phyloP scores from a whole-genome alignment of 2,329 filamentous ascomycete genomes.

The Cytospora paraplurivora region DNA sequence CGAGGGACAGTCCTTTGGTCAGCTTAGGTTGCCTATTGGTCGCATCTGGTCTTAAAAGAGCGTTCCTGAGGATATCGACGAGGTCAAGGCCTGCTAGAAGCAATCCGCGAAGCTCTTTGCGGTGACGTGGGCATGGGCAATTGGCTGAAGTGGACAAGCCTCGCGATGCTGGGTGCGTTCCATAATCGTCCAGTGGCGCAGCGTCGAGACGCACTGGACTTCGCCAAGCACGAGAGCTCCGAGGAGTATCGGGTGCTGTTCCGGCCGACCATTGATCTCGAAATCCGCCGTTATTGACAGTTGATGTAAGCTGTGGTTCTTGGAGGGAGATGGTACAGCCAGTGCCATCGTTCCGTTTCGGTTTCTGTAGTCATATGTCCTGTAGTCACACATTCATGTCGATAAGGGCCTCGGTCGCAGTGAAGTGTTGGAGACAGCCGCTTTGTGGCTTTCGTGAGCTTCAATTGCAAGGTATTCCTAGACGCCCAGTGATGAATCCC shows the following conservation, averaged over 20 bases:
- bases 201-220: slow-evolving; percentile 40
- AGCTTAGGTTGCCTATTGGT: slow-evolving; percentile 42
- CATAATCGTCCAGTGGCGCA: slow-evolving; percentile 43
- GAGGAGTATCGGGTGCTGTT: slow-evolving; percentile 33
- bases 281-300: slow-evolving; percentile 39
- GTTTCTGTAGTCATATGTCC: slow-evolving; percentile 35
- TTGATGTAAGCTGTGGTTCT: slow-evolving; percentile 32
- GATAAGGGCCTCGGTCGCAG: neutral
- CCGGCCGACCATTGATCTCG: slow-evolving; percentile 31
- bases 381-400: slow-evolving; percentile 12
- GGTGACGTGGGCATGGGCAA: slow-evolving; percentile 46
- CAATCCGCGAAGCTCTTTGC: slow-evolving; percentile 36
- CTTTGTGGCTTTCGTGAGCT: slow-evolving; percentile 38
- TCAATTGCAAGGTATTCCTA: slow-evolving; percentile 58
- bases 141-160: slow-evolving; percentile 41
- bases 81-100: slow-evolving; percentile 38
- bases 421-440: slow-evolving; percentile 27
- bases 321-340: slow-evolving; percentile 19
- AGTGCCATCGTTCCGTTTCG: slow-evolving; percentile 30
- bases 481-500: slow-evolving; percentile 53
- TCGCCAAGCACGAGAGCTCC: slow-evolving; percentile 34
- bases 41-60: slow-evolving; percentile 36
- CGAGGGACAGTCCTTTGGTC: slow-evolving; percentile 38
- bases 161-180: slow-evolving; percentile 42
- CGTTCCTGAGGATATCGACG: slow-evolving; percentile 39